Evolutionary conservation across 768 basidiomycete species (phyloP).

Genomic region (Dictyophora rubrovolvata): DNA sequence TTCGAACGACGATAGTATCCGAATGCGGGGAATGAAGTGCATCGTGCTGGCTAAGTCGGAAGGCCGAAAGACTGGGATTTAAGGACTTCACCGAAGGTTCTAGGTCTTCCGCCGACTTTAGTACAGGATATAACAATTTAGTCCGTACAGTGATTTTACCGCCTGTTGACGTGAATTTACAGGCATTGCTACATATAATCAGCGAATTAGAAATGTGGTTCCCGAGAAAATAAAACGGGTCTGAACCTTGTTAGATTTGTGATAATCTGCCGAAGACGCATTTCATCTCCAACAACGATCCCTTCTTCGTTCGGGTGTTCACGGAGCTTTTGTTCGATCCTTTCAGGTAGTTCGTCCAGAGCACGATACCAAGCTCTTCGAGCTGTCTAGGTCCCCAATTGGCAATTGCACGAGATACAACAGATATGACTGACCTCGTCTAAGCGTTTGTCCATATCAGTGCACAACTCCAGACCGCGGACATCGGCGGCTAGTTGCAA

Average conservation of each 20-base stretch:
- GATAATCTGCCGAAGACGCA: constrained; percentile 67
- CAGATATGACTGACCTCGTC: constrained; percentile 37
- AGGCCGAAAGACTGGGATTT: constrained; percentile 16
- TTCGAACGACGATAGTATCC: constrained; percentile 70
- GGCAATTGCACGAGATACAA: not conserved
- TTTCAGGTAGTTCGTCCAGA: constrained; percentile 33
- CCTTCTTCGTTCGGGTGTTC: constrained; percentile 46
- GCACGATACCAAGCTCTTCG: constrained; percentile 50
- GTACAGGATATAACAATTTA: constrained; percentile 34
- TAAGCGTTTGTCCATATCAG: constrained; percentile 57
- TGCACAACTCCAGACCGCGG: constrained; percentile 53
- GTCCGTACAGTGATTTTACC: constrained; percentile 62
- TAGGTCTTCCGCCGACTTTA: constrained; percentile 13
- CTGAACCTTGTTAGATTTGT: constrained; percentile 73
- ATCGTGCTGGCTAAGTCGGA: constrained; percentile 41
- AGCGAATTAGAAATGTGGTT: not conserved
- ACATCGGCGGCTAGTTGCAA: constrained; percentile 59
- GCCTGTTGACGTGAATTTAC: constrained; percentile 67
- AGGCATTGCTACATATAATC: constrained; percentile 48
- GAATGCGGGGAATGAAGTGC: constrained; percentile 29
- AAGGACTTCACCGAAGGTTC: not conserved
- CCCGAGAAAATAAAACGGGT: not conserved
- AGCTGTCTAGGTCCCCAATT: constrained; percentile 34
- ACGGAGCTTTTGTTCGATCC: constrained; percentile 30
- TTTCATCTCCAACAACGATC: constrained; percentile 76